These are phyloP conservation scores for Trametes versicolor DNA, from an alignment of 1,284 basidiomycete species.

Conservation along the genomic window DNA sequence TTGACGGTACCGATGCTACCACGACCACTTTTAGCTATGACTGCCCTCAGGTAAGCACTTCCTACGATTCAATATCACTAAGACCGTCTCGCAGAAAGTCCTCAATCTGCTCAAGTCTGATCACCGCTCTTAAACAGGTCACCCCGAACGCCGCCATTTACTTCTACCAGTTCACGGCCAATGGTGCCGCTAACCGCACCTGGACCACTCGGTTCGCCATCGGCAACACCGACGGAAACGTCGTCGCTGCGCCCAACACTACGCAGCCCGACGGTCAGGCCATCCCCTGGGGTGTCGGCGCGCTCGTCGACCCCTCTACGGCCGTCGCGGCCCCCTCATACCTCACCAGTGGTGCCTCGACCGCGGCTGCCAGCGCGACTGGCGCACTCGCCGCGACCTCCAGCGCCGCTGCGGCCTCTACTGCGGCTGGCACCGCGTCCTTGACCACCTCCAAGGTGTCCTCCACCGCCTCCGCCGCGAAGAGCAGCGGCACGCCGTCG, in stretches of 20 bases:
- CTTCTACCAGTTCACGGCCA: slow-evolving; percentile 79
- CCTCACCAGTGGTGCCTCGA: slow-evolving; percentile 12
- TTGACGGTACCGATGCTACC: slow-evolving; percentile 64
- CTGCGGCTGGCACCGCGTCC: not conserved
- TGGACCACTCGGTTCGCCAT: slow-evolving; percentile 91
- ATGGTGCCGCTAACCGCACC: slow-evolving; percentile 51
- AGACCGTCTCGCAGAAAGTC: not conserved
- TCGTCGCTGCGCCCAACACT: slow-evolving; percentile 59
- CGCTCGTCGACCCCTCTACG: slow-evolving; percentile 55
- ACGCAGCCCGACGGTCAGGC: slow-evolving; percentile 61
- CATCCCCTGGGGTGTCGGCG: slow-evolving; percentile 79
- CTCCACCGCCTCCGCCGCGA: not conserved
- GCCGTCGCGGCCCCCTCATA: slow-evolving; percentile 43
- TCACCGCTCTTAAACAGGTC: slow-evolving; percentile 53
- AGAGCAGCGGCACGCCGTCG: not conserved
- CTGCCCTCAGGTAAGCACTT: slow-evolving; percentile 69
- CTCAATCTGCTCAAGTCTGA: not conserved
- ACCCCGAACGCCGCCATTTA: slow-evolving; percentile 77
- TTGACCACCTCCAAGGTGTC: not conserved
- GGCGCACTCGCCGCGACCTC: not conserved
- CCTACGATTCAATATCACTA: not conserved
- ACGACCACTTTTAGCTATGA: slow-evolving; percentile 59
- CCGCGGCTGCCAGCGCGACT: not conserved
- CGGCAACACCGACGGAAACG: slow-evolving; percentile 59
- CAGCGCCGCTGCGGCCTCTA: not conserved